phyloP scores from a whole-genome alignment of 2,329 filamentous ascomycete genomes.

The Aspergillus latus region DNA sequence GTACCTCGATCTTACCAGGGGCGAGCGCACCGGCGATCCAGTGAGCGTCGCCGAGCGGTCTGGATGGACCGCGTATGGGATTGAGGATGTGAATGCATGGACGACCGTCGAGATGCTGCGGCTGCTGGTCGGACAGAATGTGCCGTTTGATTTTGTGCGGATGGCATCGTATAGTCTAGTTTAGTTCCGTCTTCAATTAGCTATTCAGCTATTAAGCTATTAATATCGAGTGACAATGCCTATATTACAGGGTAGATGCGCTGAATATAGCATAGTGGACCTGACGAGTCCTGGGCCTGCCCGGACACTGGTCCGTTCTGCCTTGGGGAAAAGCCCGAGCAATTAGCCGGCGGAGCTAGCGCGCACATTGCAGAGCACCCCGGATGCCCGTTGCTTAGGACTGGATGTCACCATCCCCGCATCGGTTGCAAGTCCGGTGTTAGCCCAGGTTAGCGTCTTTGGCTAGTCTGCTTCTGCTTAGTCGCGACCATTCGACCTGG shows the following conservation, averaged over 20 bases:
- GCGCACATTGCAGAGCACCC: no score
- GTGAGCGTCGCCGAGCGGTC: conserved; percentile 68
- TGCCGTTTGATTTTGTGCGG: conserved; percentile 82
- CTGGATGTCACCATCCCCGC: conserved; percentile 16
- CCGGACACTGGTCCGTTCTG: conserved; percentile 19
- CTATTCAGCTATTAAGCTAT: not conserved
- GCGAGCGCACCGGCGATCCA: conserved; percentile 66
- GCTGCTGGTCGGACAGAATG: conserved; percentile 79
- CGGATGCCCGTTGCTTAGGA: not conserved
- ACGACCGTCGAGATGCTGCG: conserved; percentile 79
- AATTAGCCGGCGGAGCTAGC: not conserved
- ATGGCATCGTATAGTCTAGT: conserved; percentile 55
- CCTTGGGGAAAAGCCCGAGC: conserved; percentile 22
- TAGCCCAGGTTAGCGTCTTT: not conserved
- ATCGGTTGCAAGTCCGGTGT: conserved; percentile 18
- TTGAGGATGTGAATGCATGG: conserved; percentile 77
- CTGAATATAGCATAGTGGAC: no score
- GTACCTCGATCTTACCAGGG: conserved; percentile 75
- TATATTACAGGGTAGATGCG: no score
- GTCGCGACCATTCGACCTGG: not conserved
- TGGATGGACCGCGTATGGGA: conserved; percentile 77
- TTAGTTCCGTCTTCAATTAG: not conserved
- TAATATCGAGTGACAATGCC: no score
- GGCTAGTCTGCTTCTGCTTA: not conserved
- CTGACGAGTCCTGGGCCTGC: not conserved